phyloP scores from a whole-genome alignment of 371 early-diverging fungal genomes.

The Mortierella sp. region DNA sequence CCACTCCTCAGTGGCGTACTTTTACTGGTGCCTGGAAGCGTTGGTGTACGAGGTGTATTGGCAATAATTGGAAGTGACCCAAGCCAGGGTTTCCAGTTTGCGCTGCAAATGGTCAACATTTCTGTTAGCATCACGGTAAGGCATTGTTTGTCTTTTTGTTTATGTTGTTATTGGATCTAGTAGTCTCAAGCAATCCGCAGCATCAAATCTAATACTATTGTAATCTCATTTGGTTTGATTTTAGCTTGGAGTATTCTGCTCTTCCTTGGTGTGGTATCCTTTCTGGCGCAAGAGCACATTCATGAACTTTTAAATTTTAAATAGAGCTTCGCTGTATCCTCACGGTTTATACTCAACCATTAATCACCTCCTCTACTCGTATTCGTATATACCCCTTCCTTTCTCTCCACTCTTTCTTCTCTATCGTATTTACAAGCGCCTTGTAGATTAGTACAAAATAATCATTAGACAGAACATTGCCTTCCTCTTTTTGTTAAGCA shows the following conservation, averaged over 20 bases:
- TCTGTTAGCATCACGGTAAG: conserved; percentile 70
- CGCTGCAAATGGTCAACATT: conserved; percentile 64
- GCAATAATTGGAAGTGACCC: conserved; percentile 56
- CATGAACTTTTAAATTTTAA: conserved; percentile 48
- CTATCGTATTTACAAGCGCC: background rate
- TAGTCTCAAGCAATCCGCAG: too few species aligned
- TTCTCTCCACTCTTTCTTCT: background rate
- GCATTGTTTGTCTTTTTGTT: background rate
- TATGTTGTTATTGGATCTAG: background rate
- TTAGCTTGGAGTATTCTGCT: conserved; percentile 53
- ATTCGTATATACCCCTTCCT: background rate
- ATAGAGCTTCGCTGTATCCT: background rate
- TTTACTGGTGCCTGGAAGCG: conserved; percentile 71
- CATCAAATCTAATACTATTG: background rate
- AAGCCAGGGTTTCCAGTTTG: conserved; percentile 65
- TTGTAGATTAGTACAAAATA: too few species aligned
- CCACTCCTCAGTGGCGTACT: conserved; percentile 70
- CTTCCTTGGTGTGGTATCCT: conserved; percentile 50
- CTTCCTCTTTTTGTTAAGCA: too few species aligned
- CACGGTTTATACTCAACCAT: background rate
- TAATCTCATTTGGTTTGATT: background rate
- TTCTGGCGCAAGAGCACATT: conserved; percentile 57
- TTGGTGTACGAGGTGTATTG: conserved; percentile 60
- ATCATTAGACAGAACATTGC: too few species aligned
- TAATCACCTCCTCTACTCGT: background rate